Percentiles rank a stretch among this genome's conserved stretches.
These are phyloP conservation scores for Ophiostoma australiae DNA, from an alignment of 2,329 filamentous ascomycete genomes.

Conservation along the genomic window DNA sequence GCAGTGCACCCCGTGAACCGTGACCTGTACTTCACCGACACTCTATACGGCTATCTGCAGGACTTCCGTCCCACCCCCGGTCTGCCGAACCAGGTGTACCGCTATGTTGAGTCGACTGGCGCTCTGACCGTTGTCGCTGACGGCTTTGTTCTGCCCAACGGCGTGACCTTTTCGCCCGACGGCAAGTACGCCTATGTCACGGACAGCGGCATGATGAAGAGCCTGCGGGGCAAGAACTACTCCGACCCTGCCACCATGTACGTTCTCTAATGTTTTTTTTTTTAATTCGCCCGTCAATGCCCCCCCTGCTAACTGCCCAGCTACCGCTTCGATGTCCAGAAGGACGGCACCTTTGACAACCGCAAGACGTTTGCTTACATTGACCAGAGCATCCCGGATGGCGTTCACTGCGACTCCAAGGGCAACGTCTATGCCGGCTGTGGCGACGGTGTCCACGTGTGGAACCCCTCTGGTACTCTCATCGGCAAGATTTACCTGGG, in stretches of 20 bases:
- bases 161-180: conserved; percentile 53
- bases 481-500: conserved; percentile 54
- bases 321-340: conserved; percentile 43
- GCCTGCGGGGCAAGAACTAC: conserved; percentile 40
- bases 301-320: conserved; percentile 30
- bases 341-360: conserved; percentile 45
- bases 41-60: conserved; percentile 55
- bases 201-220: conserved; percentile 46
- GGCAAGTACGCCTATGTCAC: conserved; percentile 51
- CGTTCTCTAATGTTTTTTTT: conserved; percentile 27
- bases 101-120: conserved; percentile 47
- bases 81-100: conserved; percentile 55
- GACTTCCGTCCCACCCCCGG: conserved; percentile 51
- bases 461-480: conserved; percentile 44
- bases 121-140: conserved; percentile 54
- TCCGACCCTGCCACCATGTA: conserved; percentile 46
- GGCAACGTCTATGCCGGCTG: conserved; percentile 53
- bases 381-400: conserved; percentile 53
- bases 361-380: conserved; percentile 54
- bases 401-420: conserved; percentile 50
- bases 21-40: conserved; percentile 63
- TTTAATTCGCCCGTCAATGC: background rate
- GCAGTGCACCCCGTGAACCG: conserved; percentile 48
- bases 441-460: conserved; percentile 50
- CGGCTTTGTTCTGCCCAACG: conserved; percentile 53